Evolutionary conservation across 2,329 filamentous ascomycete species (phyloP).

Genomic region (Cyanodermella asteris): DNA sequence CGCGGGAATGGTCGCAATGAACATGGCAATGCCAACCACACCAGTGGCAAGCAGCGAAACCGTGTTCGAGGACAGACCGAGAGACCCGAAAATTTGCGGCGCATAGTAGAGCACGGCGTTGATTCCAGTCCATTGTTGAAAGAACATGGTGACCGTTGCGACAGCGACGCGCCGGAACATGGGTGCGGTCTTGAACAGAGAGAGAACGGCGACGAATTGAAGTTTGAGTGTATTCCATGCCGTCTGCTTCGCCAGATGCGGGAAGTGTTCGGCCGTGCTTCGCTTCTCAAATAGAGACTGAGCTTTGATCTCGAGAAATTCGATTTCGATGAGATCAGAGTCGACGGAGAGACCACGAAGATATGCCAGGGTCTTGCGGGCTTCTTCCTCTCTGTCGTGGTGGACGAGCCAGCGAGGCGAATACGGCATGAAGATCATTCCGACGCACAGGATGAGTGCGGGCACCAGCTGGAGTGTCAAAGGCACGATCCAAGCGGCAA

Average conservation of each 20-base stretch:
- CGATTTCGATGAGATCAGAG: conserved; percentile 48
- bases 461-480: conserved; percentile 50
- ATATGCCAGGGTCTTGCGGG: conserved; percentile 36
- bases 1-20: conserved; percentile 19
- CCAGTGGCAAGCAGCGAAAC: conserved; percentile 18
- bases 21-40: conserved; percentile 18
- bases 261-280: conserved; percentile 44
- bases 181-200: conserved; percentile 40
- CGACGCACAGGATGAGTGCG: conserved; percentile 40
- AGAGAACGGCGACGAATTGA: conserved; percentile 44
- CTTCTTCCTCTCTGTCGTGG: conserved; percentile 46
- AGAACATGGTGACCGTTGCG: conserved; percentile 40
- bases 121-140: conserved; percentile 29
- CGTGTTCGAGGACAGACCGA: conserved; percentile 16
- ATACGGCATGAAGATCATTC: conserved; percentile 65
- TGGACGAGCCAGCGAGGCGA: conserved; percentile 56
- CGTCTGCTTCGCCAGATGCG: conserved; percentile 37
- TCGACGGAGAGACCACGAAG: conserved; percentile 40
- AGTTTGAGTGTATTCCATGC: conserved; percentile 43
- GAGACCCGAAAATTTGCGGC: conserved; percentile 16
- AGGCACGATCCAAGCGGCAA: conserved; percentile 54
- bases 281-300: conserved; percentile 59
- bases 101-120: conserved; percentile 22
- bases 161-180: conserved; percentile 47
- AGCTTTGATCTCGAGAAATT: conserved; percentile 67